Conservation (phyloP, 1,139 yeast genomes). For the Protomyces inouyei region DNA sequence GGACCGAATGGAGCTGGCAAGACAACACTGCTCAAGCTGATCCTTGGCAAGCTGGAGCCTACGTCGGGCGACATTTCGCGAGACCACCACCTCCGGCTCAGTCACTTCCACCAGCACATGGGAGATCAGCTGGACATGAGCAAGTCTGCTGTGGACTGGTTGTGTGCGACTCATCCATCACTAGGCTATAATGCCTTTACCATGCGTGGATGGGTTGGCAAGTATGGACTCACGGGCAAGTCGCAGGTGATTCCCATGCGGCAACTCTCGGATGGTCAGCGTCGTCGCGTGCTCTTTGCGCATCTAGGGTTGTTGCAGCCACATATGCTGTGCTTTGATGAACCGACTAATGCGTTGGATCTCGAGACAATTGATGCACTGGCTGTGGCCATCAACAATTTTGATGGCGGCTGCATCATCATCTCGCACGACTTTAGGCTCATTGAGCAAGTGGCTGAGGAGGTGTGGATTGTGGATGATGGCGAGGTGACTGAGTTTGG, state of each 20-base stretch:
- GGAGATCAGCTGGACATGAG: slow-evolving; percentile 96
- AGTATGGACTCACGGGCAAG: slow-evolving; percentile 98
- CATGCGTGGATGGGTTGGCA: slow-evolving; percentile 53
- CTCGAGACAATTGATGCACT: slow-evolving; percentile 96
- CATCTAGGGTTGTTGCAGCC: slow-evolving; percentile 91
- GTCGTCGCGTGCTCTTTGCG: slow-evolving; percentile 97
- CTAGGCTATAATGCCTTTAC: slow-evolving; percentile 59
- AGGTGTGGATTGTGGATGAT: slow-evolving; percentile 37
- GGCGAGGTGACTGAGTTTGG: slow-evolving; percentile 28
- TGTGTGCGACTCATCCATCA: slow-evolving; percentile 87
- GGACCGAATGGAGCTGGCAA: slow-evolving; percentile 99
- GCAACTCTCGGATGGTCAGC: slow-evolving; percentile 96
- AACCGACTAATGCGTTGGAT: slow-evolving; percentile 99
- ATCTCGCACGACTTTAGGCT: slow-evolving; percentile 99
- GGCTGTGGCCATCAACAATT: slow-evolving; percentile 90
- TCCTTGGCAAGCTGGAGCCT: slow-evolving; percentile 89
- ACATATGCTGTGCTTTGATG: slow-evolving; percentile 90
- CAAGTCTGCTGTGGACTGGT: slow-evolving; percentile 91
- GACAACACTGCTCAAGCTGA: slow-evolving; percentile 87
- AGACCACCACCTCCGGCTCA: slow-evolving; percentile 95
- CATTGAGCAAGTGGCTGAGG: slow-evolving; percentile 95
- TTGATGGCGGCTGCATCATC: slow-evolving; percentile 96
- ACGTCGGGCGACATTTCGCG: slow-evolving; percentile 93
- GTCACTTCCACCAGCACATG: slow-evolving; percentile 98
- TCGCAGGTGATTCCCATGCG: slow-evolving; percentile 99